These are phyloP conservation scores for Clonostachys solani DNA, from an alignment of 2,329 filamentous ascomycete species.

Conservation along the genomic window DNA sequence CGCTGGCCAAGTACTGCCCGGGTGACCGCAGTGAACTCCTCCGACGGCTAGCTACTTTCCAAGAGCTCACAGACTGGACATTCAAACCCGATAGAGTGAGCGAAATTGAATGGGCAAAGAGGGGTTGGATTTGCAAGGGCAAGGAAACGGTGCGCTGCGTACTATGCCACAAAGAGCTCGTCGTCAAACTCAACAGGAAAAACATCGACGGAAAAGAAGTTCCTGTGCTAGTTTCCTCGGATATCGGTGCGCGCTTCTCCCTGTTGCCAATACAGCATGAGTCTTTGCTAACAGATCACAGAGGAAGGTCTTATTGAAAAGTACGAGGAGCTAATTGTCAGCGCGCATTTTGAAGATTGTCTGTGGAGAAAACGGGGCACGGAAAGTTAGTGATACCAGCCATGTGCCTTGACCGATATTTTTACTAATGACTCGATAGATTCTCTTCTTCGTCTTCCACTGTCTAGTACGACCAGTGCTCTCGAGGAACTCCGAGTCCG, in stretches of 20 bases:
- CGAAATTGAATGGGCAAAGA: slow-evolving; percentile 92
- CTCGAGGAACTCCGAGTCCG: slow-evolving; percentile 55
- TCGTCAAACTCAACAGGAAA: slow-evolving; percentile 70
- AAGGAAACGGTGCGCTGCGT: slow-evolving; percentile 82
- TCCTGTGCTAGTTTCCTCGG: slow-evolving; percentile 49
- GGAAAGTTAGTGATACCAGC: slow-evolving; percentile 53
- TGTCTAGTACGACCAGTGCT: slow-evolving; percentile 57
- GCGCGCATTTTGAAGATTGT: slow-evolving; percentile 76
- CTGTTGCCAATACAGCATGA: background rate
- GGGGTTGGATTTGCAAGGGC: slow-evolving; percentile 83
- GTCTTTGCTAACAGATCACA: slow-evolving; percentile 14
- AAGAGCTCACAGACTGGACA: slow-evolving; percentile 90
- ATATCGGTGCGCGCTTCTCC: slow-evolving; percentile 39
- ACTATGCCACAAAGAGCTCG: slow-evolving; percentile 77
- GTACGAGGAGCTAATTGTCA: slow-evolving; percentile 69
- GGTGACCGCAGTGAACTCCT: slow-evolving; percentile 82
- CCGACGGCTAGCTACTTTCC: slow-evolving; percentile 77
- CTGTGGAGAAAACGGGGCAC: slow-evolving; percentile 86
- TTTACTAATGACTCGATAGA: slow-evolving; percentile 32
- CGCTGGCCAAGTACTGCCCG: slow-evolving; percentile 70
- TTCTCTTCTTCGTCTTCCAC: slow-evolving; percentile 54
- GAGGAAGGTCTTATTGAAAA: slow-evolving; percentile 69
- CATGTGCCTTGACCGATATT: background rate
- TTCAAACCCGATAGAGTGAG: slow-evolving; percentile 82
- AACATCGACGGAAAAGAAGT: slow-evolving; percentile 52